Evolutionary conservation across 2,329 filamentous ascomycete species (phyloP).

Genomic region (Epichloe uncinata): DNA sequence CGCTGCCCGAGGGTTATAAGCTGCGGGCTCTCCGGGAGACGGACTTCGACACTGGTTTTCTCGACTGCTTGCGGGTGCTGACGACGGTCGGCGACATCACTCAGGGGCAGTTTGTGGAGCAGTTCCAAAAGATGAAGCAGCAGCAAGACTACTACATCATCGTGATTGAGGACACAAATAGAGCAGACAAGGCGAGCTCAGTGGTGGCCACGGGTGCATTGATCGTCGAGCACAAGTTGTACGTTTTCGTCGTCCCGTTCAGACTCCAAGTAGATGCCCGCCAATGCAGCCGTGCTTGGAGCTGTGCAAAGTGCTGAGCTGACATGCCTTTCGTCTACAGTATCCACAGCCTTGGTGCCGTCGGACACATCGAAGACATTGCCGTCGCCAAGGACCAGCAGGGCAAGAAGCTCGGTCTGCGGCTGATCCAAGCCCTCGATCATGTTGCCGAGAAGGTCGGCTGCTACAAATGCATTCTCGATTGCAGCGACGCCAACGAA

Average conservation of each 20-base stretch:
- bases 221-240: constrained; percentile 92
- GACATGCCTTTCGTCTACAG: constrained; percentile 25
- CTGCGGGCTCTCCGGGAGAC: constrained; percentile 65
- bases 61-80: constrained; percentile 81
- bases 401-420: constrained; percentile 87
- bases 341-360: constrained; percentile 67
- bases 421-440: constrained; percentile 89
- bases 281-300: neutral
- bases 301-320: neutral
- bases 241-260: constrained; percentile 21
- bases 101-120: constrained; percentile 59
- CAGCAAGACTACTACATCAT: constrained; percentile 76
- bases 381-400: constrained; percentile 91
- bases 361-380: constrained; percentile 97
- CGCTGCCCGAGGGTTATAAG: constrained; percentile 68
- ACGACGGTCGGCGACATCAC: constrained; percentile 85
- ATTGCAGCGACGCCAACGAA: constrained; percentile 92
- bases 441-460: constrained; percentile 76
- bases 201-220: constrained; percentile 87
- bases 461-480: constrained; percentile 94
- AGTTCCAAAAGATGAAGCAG: constrained; percentile 68
- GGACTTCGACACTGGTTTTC: constrained; percentile 73
- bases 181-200: constrained; percentile 35
- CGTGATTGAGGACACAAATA: constrained; percentile 61
- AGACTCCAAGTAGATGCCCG: neutral